Conservation (phyloP, 345 rosid genomes). For the Combretum micranthum region DNA sequence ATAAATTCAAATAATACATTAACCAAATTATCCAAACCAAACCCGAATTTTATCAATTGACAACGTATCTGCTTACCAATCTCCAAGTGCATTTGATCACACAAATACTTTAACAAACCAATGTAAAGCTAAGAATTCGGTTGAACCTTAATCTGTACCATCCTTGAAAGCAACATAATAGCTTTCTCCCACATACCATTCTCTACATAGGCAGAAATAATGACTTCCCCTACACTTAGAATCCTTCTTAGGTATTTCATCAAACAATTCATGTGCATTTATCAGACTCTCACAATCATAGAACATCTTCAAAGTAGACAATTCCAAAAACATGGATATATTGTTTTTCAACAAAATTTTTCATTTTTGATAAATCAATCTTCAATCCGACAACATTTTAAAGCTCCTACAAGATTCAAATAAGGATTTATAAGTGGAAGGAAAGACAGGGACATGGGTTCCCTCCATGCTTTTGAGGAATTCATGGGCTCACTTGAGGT, state of each 20-base stretch:
- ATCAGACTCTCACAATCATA: conserved; percentile 42
- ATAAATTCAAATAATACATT: too few species aligned
- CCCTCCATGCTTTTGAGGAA: conserved; percentile 47
- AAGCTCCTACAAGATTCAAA: conserved; percentile 38
- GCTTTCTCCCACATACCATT: conserved; percentile 29
- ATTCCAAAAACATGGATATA: conserved; percentile 36
- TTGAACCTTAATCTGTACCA: conserved; percentile 30
- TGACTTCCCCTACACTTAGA: conserved; percentile 30
- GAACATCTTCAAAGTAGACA: conserved; percentile 39
- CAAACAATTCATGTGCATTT: conserved; percentile 55
- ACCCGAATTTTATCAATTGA: conserved; percentile 43
- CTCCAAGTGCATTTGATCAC: conserved; percentile 24
- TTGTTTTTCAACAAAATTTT: conserved; percentile 15
- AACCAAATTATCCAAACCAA: conserved; percentile 26
- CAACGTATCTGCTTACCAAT: conserved; percentile 59
- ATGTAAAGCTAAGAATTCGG: conserved; percentile 31
- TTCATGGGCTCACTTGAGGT: conserved; percentile 51
- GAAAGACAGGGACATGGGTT: conserved; percentile 36
- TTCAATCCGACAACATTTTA: conserved; percentile 37
- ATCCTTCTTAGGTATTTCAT: conserved; percentile 48
- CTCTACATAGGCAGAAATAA: conserved; percentile 47
- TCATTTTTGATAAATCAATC: conserved; percentile 33
- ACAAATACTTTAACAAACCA: conserved; percentile 37
- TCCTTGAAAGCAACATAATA: conserved; percentile 26
- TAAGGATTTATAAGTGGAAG: conserved; percentile 35